phyloP scores from a whole-genome alignment of 768 basidiomycete genomes.

The Hemileccinum impolitum region DNA sequence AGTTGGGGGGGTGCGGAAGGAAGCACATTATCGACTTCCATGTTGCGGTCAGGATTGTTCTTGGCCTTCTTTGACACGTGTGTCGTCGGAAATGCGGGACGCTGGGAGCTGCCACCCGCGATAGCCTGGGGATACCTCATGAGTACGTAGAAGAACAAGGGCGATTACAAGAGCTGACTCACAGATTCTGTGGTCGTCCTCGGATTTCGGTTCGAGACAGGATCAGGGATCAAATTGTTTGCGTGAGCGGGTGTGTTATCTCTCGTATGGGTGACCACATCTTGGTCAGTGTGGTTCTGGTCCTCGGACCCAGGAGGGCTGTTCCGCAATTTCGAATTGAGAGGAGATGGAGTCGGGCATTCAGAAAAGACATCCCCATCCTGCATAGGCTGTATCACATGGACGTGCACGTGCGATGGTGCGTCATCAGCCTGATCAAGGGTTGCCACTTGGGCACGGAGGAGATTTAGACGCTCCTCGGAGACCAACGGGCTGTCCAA shows the following conservation, averaged over 20 bases:
- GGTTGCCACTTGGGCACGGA: conserved; percentile 17
- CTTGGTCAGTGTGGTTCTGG: neutral
- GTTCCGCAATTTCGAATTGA: neutral
- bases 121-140: conserved; percentile 17
- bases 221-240: neutral
- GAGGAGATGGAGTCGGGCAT: neutral
- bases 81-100: conserved; percentile 4
- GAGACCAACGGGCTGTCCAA: conserved; percentile 16
- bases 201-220: conserved; percentile 23
- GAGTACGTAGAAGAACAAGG: conserved; percentile 11
- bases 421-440: conserved; percentile 11
- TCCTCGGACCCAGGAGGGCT: conserved; percentile 1
- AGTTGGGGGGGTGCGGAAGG: conserved; percentile 8
- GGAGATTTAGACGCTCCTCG: conserved; percentile 25
- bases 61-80: conserved; percentile 21
- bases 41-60: conserved; percentile 12
- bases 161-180: conserved; percentile 15
- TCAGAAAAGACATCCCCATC: neutral
- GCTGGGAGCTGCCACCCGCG: conserved; percentile 6
- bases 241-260: neutral
- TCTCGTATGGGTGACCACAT: neutral
- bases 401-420: conserved; percentile 3
- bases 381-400: neutral
- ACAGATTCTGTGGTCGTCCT: conserved; percentile 24
- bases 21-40: conserved; percentile 8